A percentile compares a stretch with the other conserved stretches of the same genome.
These are phyloP conservation scores for Gnomoniopsis sp. DNA, from an alignment of 2,329 filamentous ascomycete genomes.

Conservation along the genomic window DNA sequence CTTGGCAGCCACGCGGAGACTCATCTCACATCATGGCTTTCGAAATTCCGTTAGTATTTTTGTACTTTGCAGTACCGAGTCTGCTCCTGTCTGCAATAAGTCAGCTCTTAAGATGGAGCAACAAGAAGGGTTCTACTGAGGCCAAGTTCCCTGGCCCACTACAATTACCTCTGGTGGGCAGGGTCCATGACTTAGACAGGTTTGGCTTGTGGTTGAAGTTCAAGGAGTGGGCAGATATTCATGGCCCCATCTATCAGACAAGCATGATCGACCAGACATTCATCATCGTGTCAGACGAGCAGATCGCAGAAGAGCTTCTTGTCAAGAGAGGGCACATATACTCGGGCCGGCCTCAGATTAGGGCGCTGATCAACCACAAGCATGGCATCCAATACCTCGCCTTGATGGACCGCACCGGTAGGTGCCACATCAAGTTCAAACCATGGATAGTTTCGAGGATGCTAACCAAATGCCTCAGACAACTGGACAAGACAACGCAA, in stretches of 20 bases:
- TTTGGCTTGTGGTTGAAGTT: conserved; percentile 49
- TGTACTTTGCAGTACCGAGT: conserved; percentile 44
- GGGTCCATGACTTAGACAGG: conserved; percentile 45
- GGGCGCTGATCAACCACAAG: conserved; percentile 47
- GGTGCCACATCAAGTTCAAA: conserved; percentile 15
- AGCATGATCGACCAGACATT: conserved; percentile 37
- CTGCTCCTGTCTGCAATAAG: conserved; percentile 38
- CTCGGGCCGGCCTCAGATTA: conserved; percentile 46
- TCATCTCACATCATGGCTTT: conserved; percentile 31
- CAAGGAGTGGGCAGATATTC: conserved; percentile 41
- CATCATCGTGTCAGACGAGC: conserved; percentile 44
- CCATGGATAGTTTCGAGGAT: background rate
- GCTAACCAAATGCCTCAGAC: conserved; percentile 29
- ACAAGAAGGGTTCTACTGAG: conserved; percentile 19
- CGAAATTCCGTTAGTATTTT: conserved; percentile 30
- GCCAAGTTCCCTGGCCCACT: conserved; percentile 42
- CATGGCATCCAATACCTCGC: conserved; percentile 45
- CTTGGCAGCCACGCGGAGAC: background rate
- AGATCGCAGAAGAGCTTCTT: conserved; percentile 45
- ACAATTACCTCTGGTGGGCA: conserved; percentile 45
- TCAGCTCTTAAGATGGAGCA: conserved; percentile 35
- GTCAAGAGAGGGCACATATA: conserved; percentile 48
- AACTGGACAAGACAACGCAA: conserved; percentile 47
- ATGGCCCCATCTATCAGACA: conserved; percentile 43
- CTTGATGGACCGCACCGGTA: conserved; percentile 48